Conservation (phyloP, 2,329 filamentous ascomycete genomes). For the Aspergillaceae sp. region DNA sequence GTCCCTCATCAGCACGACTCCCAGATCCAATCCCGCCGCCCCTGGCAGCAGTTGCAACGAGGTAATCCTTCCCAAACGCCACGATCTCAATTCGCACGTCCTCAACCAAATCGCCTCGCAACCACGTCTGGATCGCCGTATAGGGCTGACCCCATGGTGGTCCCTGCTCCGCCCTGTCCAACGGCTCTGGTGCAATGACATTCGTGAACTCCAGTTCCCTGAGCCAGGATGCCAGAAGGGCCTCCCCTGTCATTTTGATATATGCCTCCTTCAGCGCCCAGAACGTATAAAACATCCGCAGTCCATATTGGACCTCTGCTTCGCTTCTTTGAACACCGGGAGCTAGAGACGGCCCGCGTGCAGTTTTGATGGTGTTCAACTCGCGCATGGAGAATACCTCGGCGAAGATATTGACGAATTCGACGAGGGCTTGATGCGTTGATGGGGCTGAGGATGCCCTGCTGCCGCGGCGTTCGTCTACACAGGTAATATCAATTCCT, state of each 20-base stretch:
- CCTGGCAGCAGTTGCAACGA: constrained; percentile 49
- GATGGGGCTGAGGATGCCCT: constrained; percentile 39
- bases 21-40: constrained; percentile 25
- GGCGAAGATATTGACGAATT: constrained; percentile 52
- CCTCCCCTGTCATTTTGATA: constrained; percentile 59
- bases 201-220: constrained; percentile 52
- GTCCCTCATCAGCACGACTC: neutral
- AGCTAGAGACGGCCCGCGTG: constrained; percentile 15
- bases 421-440: constrained; percentile 42
- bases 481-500: constrained; percentile 56
- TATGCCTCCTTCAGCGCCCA: constrained; percentile 60
- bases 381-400: constrained; percentile 53
- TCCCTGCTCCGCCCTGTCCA: constrained; percentile 16
- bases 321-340: constrained; percentile 9
- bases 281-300: constrained; percentile 55
- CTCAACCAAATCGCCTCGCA: constrained; percentile 39
- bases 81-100: constrained; percentile 51
- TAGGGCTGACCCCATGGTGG: constrained; percentile 30
- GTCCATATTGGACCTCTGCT: constrained; percentile 44
- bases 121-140: constrained; percentile 40
- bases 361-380: constrained; percentile 45
- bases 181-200: constrained; percentile 44
- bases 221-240: constrained; percentile 53
- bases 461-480: constrained; percentile 47
- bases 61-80: constrained; percentile 50